Evolutionary conservation across 202 grass and related monocot species (phyloP), one percentile per base, ranked within the genome.

Genomic region (Dendrocalamus latiflorus): DNA sequence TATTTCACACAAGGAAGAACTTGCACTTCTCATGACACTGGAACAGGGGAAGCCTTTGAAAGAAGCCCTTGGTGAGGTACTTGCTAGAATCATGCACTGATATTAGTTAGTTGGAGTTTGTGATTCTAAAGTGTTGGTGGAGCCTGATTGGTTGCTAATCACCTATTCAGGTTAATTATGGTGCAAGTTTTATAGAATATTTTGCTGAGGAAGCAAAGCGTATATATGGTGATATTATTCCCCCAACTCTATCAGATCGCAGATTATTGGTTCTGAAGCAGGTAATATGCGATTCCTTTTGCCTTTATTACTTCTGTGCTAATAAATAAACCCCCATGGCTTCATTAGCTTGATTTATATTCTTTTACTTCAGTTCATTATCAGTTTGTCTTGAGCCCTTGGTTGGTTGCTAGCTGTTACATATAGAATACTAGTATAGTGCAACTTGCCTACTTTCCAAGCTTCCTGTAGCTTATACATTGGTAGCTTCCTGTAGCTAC

Each of bases 161-260:
- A 45, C 68, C 47, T 79, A 41, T 88, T 65, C 74, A 98, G 92
- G 92, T 98, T 53, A 85, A 74, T 65, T 98, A 98, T 90, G 95
- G 95, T 54, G 95, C 95, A 85, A 86, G 79, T 67, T 98, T 98
- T 63, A 87, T 98, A 77, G 95, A 98, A 78, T 95, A 87, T 91
- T 98, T 90, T 87, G 78, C 89, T 24, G 92, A 98, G 89, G 95
- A 98, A 87, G 92, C 90, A 86, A 98, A 95, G 76, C 92, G 92
- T 54, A 88, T 98, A 74, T 95, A 95, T 76, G 95, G 95, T 86
- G 95, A 98, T 68, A 95, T 98, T 63, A 98, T 98, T 77, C 95
- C 95, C 15, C 65, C 90, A 68, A 78, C 92, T 70, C 74, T 93
- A 53, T 13, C 91, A 75, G 92, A 98, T 73, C 95, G 92, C 22